phyloP scores from a whole-genome alignment of 306 rosid species.

The Hylodesmum podocarpum region DNA sequence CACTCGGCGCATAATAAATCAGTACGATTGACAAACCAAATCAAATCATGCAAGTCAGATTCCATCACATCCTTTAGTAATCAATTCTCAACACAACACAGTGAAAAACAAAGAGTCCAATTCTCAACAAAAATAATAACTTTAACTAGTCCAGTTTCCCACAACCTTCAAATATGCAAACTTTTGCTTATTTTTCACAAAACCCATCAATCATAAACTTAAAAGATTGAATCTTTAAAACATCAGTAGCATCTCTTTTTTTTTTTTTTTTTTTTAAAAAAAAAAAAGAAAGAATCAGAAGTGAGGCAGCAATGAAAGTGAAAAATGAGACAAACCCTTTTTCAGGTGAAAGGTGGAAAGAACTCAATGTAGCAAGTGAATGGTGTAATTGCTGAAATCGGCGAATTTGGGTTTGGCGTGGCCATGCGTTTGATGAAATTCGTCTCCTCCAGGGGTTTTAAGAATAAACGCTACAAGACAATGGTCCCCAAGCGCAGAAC shows the following conservation, averaged over 20 bases:
- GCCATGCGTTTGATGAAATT: slow-evolving; percentile 15
- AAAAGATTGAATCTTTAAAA: slow-evolving; percentile 5
- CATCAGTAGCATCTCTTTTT: neutral
- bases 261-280: too few relatives aligned
- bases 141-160: neutral
- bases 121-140: neutral
- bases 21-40: neutral
- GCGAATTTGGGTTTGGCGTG: neutral
- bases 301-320: neutral
- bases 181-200: neutral
- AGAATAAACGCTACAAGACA: neutral
- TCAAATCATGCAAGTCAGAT: slow-evolving; percentile 20
- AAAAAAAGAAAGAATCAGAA: neutral
- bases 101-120: neutral
- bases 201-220: neutral
- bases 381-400: neutral
- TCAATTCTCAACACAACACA: neutral
- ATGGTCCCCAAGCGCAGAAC: neutral
- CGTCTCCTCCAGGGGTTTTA: neutral
- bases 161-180: neutral
- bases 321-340: neutral
- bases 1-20: neutral
- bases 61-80: neutral
- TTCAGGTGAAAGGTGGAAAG: neutral
- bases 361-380: neutral